phyloP scores from a whole-genome alignment of 1,139 yeast genomes.

The Yamadazyma siamensis region DNA sequence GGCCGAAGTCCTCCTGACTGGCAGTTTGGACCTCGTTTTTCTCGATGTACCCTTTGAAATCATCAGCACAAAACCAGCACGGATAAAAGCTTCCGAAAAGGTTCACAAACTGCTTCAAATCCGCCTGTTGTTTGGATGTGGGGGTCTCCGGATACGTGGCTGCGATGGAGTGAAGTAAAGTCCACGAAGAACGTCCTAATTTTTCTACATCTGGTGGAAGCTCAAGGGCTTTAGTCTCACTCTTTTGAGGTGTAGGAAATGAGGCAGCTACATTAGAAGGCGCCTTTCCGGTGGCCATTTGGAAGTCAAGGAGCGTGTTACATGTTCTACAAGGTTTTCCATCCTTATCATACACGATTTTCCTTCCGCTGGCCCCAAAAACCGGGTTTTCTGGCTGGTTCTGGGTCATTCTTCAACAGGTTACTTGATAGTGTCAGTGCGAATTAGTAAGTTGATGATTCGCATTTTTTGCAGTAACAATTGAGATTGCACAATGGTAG shows the following conservation, averaged over 20 bases:
- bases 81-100: conserved; percentile 85
- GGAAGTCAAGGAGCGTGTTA: conserved; percentile 73
- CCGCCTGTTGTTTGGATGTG: conserved; percentile 55
- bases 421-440: too few species aligned
- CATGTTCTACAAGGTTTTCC: conserved; percentile 94
- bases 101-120: conserved; percentile 65
- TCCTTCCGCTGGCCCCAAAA: conserved; percentile 60
- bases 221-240: conserved; percentile 34
- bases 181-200: conserved; percentile 90
- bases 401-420: too few species aligned
- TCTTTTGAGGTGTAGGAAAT: conserved; percentile 3
- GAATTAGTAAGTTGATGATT: too few species aligned
- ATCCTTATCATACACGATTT: conserved; percentile 75
- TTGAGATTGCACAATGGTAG: too few species aligned
- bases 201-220: conserved; percentile 87
- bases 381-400: conserved; percentile 29
- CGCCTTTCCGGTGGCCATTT: conserved; percentile 44
- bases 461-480: too few species aligned
- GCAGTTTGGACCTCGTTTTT: conserved; percentile 63
- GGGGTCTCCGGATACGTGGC: conserved; percentile 84
- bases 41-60: conserved; percentile 63
- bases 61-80: conserved; percentile 91
- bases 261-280: conserved; percentile 10
- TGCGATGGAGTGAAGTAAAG: conserved; percentile 84
- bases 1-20: conserved; percentile 76